A percentile compares a stretch with the other conserved stretches of the same genome.
Conservation (phyloP, 148 eudicot genomes). For the Cornus suecica region DNA sequence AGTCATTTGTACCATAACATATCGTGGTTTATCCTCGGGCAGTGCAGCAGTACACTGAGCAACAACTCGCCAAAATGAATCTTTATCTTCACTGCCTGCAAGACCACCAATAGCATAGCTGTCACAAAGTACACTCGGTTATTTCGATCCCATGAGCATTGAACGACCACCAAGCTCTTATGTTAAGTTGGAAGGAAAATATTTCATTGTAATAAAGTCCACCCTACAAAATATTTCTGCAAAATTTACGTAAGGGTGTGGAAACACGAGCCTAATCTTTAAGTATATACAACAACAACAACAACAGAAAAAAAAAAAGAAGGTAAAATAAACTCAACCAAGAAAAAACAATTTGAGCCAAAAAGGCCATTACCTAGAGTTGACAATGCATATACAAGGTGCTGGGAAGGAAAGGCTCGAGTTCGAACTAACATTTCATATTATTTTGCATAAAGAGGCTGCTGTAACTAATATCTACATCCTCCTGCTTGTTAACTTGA, state of each 20-base stretch:
- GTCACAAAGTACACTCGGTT: constrained; percentile 39
- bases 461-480: no score
- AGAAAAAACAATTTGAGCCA: no score
- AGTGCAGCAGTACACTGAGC: constrained; percentile 91
- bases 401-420: no score
- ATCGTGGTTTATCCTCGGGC: constrained; percentile 87
- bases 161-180: neutral
- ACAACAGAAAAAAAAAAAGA: no score
- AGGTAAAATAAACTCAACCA: no score
- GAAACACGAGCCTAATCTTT: neutral
- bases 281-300: no score
- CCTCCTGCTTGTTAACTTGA: no score
- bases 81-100: constrained; percentile 96
- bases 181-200: neutral
- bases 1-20: constrained; percentile 67
- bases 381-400: no score
- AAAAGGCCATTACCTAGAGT: no score
- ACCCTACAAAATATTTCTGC: neutral
- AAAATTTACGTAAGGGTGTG: neutral
- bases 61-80: constrained; percentile 93
- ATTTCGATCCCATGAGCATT: constrained; percentile 13
- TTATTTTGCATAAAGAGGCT: no score
- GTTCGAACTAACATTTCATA: no score
- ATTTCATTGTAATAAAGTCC: neutral
- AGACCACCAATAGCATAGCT: constrained; percentile 99